Conservation (phyloP, 495 filamentous ascomycete genomes). For the Talaromyces ruber region DNA sequence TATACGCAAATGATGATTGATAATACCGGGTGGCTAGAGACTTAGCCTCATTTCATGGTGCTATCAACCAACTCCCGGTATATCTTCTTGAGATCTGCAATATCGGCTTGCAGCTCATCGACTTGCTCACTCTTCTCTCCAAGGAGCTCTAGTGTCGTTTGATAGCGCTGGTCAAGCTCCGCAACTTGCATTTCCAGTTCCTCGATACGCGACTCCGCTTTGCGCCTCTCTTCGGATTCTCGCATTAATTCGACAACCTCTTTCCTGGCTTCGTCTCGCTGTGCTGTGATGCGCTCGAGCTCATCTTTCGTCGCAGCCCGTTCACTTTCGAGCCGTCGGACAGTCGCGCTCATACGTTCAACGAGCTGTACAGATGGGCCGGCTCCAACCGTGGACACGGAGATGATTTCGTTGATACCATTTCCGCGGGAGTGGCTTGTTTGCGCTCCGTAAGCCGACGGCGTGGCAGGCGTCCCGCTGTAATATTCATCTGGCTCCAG, state of each 20-base stretch:
- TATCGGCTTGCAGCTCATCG: constrained; percentile 81
- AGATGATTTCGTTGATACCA: constrained; percentile 73
- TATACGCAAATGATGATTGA: constrained; percentile 1
- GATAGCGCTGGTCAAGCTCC: constrained; percentile 58
- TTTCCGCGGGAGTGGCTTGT: constrained; percentile 38
- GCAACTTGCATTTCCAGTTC: constrained; percentile 58
- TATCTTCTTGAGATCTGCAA: constrained; percentile 87
- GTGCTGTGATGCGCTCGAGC: constrained; percentile 62
- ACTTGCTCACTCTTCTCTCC: constrained; percentile 95
- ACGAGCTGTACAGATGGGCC: constrained; percentile 94
- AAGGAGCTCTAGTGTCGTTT: constrained; percentile 87
- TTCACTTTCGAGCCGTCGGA: constrained; percentile 84
- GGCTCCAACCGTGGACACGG: constrained; percentile 77
- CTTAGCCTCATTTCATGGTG: constrained; percentile 55
- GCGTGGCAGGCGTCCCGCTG: constrained; percentile 53
- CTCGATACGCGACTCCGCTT: constrained; percentile 47
- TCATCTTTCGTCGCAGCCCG: constrained; percentile 82
- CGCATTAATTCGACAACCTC: constrained; percentile 85
- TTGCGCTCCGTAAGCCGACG: constrained; percentile 41
- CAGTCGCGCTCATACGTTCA: constrained; percentile 89
- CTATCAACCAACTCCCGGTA: constrained; percentile 86
- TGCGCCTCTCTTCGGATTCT: constrained; percentile 64
- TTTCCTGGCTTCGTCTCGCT: constrained; percentile 83
- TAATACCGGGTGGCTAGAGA: neutral
- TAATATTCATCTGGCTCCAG: constrained; percentile 64